Evolutionary conservation across 441 rosid species (phyloP), one percentile per base, ranked within the genome.

Genomic region (Theobroma grandiflorum): DNA sequence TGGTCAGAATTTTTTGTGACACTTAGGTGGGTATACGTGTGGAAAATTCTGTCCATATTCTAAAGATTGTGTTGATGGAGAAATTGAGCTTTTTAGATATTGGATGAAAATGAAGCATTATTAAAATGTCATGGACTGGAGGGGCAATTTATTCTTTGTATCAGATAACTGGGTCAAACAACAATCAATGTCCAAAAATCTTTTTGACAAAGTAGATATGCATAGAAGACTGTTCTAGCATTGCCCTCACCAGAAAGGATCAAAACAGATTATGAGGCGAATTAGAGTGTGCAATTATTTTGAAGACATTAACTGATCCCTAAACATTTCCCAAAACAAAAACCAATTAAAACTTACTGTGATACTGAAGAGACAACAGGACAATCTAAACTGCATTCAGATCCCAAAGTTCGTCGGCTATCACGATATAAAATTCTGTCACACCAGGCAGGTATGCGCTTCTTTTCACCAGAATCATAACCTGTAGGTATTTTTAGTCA

Each of bases 401-500:
- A 79, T 66, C 84, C 88, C 80, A 77, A 42, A 68, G 79, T 82
- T 73, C 55, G 75, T 65, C 88, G 87, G 85, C 79, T 91, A 82
- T 92, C 96, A 10, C 94, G 92, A 79, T 89, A 92, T 75, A 92
- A 40, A 78, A 92, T 86, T 83, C 96, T 86, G 71, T 92, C 96
- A 74, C 96, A 92, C 96, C 96, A 92, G 59, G 96, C 96, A 82
- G 96, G 96, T 80, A 92, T 83, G 0, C 96, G 93, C 72, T 87
- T 92, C 86, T 92, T 92, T 84, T 92, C 96, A 71, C 96, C 94
- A 65, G 96, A 90, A 84, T 92, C 96, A 81, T 92, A 92, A 45
- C 93, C 96, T 92, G 85, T 61, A 63, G 52, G 35, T 53, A 50
- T 8, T 49, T 69, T 82, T 69, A 82, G 4, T 55, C 33, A 8